Evolutionary conservation across 2,329 filamentous ascomycete genomes (phyloP).

Genomic region (Akanthomyces muscarius): DNA sequence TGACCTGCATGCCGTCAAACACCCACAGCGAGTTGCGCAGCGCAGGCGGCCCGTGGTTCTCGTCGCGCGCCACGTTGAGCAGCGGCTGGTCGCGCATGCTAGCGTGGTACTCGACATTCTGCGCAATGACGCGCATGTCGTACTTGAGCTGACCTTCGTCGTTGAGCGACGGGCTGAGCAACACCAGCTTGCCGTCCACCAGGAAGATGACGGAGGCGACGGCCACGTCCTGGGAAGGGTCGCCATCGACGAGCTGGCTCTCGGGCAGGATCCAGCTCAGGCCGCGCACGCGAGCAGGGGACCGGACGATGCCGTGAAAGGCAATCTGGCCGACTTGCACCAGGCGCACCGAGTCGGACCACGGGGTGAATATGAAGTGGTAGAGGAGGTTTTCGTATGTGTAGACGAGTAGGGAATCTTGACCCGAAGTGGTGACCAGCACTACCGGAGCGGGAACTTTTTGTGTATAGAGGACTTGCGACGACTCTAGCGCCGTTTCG

Average conservation of each 20-base stretch:
- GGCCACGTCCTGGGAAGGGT: conserved; percentile 92
- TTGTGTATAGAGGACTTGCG: conserved; percentile 71
- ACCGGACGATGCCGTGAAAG: conserved; percentile 92
- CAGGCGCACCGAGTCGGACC: conserved; percentile 66
- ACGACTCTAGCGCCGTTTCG: conserved; percentile 71
- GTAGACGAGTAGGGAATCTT: conserved; percentile 93
- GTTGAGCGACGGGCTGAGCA: conserved; percentile 81
- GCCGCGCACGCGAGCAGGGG: conserved; percentile 84
- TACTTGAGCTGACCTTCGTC: conserved; percentile 87
- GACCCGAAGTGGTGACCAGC: conserved; percentile 80
- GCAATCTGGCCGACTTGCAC: conserved; percentile 97
- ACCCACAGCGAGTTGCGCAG: conserved; percentile 89
- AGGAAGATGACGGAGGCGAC: conserved; percentile 91
- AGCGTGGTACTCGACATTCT: conserved; percentile 93
- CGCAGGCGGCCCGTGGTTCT: conserved; percentile 38
- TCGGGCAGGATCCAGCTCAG: conserved; percentile 96
- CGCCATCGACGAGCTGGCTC: conserved; percentile 80
- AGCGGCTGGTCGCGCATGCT: conserved; percentile 80
- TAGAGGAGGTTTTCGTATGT: conserved; percentile 95
- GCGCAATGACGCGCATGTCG: conserved; percentile 94
- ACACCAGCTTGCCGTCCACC: conserved; percentile 94
- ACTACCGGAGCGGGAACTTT: conserved; percentile 82
- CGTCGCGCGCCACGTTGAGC: conserved; percentile 30
- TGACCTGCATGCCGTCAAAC: conserved; percentile 82
- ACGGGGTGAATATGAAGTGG: conserved; percentile 82